Base-by-base conservation (phyloP, 305 asterid genomes). In the Fraxinus latifolia region DNA sequence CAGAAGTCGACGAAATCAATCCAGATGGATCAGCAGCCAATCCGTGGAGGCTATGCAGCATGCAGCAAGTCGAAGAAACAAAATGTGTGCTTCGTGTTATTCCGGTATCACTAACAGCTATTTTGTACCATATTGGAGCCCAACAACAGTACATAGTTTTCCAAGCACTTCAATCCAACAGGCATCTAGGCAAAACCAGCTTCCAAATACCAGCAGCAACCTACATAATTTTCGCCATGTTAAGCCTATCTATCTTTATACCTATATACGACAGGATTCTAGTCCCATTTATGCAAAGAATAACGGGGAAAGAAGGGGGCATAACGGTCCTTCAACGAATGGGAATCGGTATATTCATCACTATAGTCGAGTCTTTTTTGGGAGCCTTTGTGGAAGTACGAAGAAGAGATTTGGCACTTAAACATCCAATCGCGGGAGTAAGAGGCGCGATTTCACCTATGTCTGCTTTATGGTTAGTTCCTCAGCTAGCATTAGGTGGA, bases 121-220 rank as follows among this genome's bases (percentile, higher is more conserved):
- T 88, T 5, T 4, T 89, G 5, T 89, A 83, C 90, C 87, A 88
- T 79, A 75, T 89, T 0, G 87, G 86, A 3, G 88, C 81, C 12
- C 85, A 84, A 6, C 88, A 79, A 14, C 91, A 88, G 21, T 89
- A 88, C 81, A 31, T 86, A 4, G 85, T 92, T 79, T 90, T 90
- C 82, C 96, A 92, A 37, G 93, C 94, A 12, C 87, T 89, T 17
- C 94, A 89, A 36, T 87, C 91, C 75, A 86, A 90, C 80, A 79
- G 96, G 5, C 87, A 60, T 27, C 85, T 89, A 4, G 91, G 89
- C 15, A 83, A 15, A 79, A 83, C 87, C 27, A 25, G 17, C 1
- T 89, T 90, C 82, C 80, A 87, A 33, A 83, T 91, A 8, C 93
- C 96, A 1, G 92, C 94, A 12, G 94, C 90, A 32, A 78, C 92